Percentiles rank a stretch among this genome's conserved stretches.
These are phyloP conservation scores for Prunus mongolica DNA, from an alignment of 306 rosid species.

Conservation along the genomic window DNA sequence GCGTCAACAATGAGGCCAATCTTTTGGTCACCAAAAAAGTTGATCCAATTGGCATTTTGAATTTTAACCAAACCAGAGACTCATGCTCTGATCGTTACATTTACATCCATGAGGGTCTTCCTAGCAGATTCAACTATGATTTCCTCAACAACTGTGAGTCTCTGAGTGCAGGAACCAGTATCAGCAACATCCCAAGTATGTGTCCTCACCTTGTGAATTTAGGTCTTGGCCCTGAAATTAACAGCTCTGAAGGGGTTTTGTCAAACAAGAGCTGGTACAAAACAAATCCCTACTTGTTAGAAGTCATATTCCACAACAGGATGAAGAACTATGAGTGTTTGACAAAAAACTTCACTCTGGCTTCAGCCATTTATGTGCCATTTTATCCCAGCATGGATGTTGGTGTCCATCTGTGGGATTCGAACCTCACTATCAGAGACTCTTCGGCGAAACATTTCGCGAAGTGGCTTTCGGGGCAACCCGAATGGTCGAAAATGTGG, in stretches of 20 bases:
- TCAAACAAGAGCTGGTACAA: slow-evolving; percentile 48
- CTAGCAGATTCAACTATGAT: slow-evolving; percentile 55
- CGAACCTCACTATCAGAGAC: slow-evolving; percentile 56
- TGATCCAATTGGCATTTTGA: no score
- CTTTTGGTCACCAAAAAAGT: no score
- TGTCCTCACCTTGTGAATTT: slow-evolving; percentile 59
- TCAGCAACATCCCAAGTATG: slow-evolving; percentile 43
- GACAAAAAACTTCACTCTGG: no score
- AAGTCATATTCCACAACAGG: no score
- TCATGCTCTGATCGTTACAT: slow-evolving; percentile 57
- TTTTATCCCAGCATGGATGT: slow-evolving; percentile 60
- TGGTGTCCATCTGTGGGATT: slow-evolving; percentile 63
- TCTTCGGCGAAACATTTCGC: slow-evolving; percentile 54
- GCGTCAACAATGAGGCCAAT: slow-evolving; percentile 6
- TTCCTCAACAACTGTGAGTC: slow-evolving; percentile 46
- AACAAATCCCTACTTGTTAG: slow-evolving; percentile 47
- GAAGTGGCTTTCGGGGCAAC: slow-evolving; percentile 31
- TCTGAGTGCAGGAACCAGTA: slow-evolving; percentile 64
- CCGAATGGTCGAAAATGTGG: slow-evolving; percentile 69
- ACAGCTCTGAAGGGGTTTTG: slow-evolving; percentile 32
- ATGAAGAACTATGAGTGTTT: no score
- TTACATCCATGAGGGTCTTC: slow-evolving; percentile 53
- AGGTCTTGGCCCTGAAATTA: slow-evolving; percentile 59
- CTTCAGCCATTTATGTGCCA: no score
- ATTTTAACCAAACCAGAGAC: slow-evolving; percentile 18